Conservation (phyloP, 768 basidiomycete genomes). For the Boletus barrowsii region DNA sequence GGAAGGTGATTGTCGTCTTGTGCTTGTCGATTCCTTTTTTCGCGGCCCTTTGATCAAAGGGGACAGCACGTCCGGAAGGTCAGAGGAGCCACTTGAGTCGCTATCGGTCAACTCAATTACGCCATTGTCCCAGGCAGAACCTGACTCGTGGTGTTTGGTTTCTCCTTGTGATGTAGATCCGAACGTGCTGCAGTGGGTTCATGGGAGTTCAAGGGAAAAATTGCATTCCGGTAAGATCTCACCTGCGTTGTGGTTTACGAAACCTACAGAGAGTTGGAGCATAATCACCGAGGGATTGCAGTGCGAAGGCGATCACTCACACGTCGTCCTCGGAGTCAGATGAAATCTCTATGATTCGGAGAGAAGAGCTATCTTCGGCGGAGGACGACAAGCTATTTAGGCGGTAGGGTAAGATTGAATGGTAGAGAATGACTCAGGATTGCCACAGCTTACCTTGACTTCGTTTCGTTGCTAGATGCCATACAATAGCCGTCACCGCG, state of each 20-base stretch:
- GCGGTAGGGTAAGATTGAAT: background rate
- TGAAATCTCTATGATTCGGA: conserved; percentile 53
- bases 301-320: conserved; percentile 21
- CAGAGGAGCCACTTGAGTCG: conserved; percentile 18
- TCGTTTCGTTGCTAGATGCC: conserved; percentile 49
- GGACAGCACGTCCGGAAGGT: conserved; percentile 24
- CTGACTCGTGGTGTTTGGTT: background rate
- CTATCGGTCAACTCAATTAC: conserved; percentile 33
- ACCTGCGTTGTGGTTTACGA: conserved; percentile 10
- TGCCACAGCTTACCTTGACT: conserved; percentile 26
- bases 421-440: background rate
- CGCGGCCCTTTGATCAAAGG: conserved; percentile 17
- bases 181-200: conserved; percentile 4
- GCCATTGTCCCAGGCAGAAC: conserved; percentile 6
- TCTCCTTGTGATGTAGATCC: background rate
- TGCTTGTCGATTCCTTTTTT: background rate
- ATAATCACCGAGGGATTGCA: background rate
- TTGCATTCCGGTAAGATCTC: background rate
- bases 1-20: conserved; percentile 4
- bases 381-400: background rate
- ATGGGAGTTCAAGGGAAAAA: background rate
- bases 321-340: conserved; percentile 43
- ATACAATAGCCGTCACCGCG: background rate
- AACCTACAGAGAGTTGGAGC: conserved; percentile 3
- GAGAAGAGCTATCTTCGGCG: conserved; percentile 2